A percentile compares a stretch with the other conserved stretches of the same genome.
These are phyloP conservation scores for Xylariaceae sp. DNA, from an alignment of 2,329 filamentous ascomycete species.

Conservation along the genomic window DNA sequence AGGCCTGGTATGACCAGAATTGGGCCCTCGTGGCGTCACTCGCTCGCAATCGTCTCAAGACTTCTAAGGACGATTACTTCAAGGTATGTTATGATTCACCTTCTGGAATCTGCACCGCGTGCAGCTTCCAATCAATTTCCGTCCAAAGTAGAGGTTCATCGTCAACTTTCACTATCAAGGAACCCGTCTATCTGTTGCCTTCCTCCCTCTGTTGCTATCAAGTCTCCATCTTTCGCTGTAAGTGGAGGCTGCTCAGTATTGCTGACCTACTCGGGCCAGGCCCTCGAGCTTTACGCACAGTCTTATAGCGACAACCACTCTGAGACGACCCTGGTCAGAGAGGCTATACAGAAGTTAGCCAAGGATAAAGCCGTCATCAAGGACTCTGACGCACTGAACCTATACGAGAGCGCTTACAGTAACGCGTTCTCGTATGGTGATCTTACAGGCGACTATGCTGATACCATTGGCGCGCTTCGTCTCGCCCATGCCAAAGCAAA, in stretches of 20 bases:
- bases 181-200: too few species aligned
- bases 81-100: slow-evolving; percentile 36
- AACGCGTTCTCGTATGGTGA: not conserved
- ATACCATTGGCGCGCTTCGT: not conserved
- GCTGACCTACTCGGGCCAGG: not conserved
- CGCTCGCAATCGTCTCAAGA: slow-evolving; percentile 48
- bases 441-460: not conserved
- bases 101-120: too few species aligned
- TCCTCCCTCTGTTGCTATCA: too few species aligned
- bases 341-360: not conserved
- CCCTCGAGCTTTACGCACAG: not conserved
- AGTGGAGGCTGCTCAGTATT: too few species aligned
- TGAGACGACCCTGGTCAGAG: not conserved
- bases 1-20: slow-evolving; percentile 51
- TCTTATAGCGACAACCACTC: not conserved
- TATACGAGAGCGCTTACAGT: not conserved
- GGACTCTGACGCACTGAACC: not conserved
- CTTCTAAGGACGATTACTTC: slow-evolving; percentile 52
- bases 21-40: slow-evolving; percentile 50
- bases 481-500: not conserved
- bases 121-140: too few species aligned
- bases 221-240: too few species aligned
- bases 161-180: too few species aligned
- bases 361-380: not conserved
- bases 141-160: too few species aligned